Base-by-base conservation (phyloP, 768 basidiomycete genomes). In the Suillus sp. region DNA sequence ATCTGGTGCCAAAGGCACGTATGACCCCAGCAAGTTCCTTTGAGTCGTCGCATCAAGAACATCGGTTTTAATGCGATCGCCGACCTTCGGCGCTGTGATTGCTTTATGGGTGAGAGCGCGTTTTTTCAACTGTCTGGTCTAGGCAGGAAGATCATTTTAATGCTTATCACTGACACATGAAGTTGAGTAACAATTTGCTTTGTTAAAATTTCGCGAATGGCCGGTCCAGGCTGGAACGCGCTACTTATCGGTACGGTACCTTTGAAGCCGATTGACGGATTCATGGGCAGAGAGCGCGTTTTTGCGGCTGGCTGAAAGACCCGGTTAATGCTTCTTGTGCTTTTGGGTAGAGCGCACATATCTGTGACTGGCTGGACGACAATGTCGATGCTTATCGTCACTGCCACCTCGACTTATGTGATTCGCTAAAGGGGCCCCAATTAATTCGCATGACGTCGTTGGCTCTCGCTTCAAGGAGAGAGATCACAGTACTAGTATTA, bases 371-470 rank as follows among this genome's bases (percentile, higher is more conserved):
- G 37, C 13, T 38, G 37, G 9, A 38, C 10, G 25, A 38, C 37
- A 14, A 57, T 10, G 25, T 11, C 1, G 1, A 7, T 57, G 16
- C 25, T 57, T 57, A 40, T 35, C 56, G 1, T 53, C 51, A 53
- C 9, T 27, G 56, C 40, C 34, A 40, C 38, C 20, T 38, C 2
- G 5, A 6, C 13, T 7, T 35, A 22, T 22, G 22, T 25, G 20
- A 27, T 16, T 22, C 22, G 32, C 14, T 25, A 25, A 2, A 50
- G 22, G 10, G n/a, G 37, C 25, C 18, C 38, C 20, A 57, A 57
- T 13, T 20, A 20, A 40, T 57, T 27, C 56, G 7, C 16, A 57
- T 57, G 56, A 57, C 56, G 56, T 57, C n/a, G 27, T 40, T 18
- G 38, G 20, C 32, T 27, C 16, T 37, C 9, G 14, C 38, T 40